A percentile compares a stretch with the other conserved stretches of the same genome.
Evolutionary conservation across 805 yeast genomes (phyloP).

Genomic region (Nakazawaea anatomiae): DNA sequence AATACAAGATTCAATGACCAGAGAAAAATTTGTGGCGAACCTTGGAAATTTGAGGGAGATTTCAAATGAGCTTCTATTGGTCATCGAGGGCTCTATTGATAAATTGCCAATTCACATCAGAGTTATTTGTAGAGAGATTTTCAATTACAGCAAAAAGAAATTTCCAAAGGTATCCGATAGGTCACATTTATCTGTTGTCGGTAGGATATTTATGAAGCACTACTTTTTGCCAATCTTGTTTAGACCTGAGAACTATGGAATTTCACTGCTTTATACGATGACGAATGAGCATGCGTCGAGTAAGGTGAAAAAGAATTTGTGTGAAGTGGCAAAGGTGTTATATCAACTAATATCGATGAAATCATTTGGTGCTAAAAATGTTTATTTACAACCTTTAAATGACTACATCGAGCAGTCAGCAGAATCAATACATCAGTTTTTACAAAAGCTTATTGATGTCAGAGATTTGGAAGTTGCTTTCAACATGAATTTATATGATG

Average conservation of each 20-base stretch:
- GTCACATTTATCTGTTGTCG: slow-evolving; percentile 60
- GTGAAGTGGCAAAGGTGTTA: slow-evolving; percentile 50
- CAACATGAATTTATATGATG: slow-evolving; percentile 61
- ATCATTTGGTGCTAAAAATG: slow-evolving; percentile 55
- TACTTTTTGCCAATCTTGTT: slow-evolving; percentile 43
- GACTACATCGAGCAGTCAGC: slow-evolving; percentile 55
- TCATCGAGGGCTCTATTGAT: slow-evolving; percentile 38
- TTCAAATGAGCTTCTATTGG: slow-evolving; percentile 52
- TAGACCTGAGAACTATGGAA: slow-evolving; percentile 54
- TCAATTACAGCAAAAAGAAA: slow-evolving; percentile 22
- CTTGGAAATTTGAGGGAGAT: slow-evolving; percentile 70
- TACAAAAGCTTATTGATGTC: slow-evolving; percentile 45
- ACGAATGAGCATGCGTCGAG: background rate
- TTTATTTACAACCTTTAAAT: slow-evolving; percentile 74
- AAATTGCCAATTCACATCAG: slow-evolving; percentile 52
- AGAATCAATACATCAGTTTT: slow-evolving; percentile 37
- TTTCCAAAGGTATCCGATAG: slow-evolving; percentile 57
- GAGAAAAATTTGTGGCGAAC: slow-evolving; percentile 64
- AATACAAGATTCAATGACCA: slow-evolving; percentile 72
- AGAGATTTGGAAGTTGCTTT: slow-evolving; percentile 55
- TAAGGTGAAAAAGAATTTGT: slow-evolving; percentile 41
- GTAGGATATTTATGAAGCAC: slow-evolving; percentile 53
- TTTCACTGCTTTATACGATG: slow-evolving; percentile 16
- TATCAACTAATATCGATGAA: slow-evolving; percentile 63
- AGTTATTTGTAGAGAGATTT: slow-evolving; percentile 43